Conservation (phyloP, 257 asterid genomes). For the Buddleja alternifolia region DNA sequence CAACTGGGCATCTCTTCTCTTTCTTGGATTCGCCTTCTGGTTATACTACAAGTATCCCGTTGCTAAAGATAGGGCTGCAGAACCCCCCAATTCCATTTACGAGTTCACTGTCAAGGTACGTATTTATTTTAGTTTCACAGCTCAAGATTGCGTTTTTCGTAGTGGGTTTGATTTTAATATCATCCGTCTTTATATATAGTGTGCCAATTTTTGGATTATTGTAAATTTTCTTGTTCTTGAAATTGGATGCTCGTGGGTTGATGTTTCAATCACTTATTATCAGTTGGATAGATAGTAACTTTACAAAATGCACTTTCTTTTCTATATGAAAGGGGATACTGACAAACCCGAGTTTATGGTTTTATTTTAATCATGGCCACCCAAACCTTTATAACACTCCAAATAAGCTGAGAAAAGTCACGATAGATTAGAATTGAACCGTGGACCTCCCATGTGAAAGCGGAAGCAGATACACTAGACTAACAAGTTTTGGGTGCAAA, state of each 20-base stretch:
- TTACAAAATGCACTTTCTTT: not conserved
- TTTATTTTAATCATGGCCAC: no score
- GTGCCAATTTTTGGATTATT: not conserved
- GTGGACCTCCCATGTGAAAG: no score
- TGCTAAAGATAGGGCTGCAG: conserved; percentile 19
- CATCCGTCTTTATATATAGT: not conserved
- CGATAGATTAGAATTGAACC: no score
- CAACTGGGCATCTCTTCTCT: conserved; percentile 51
- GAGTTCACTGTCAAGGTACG: conserved; percentile 72
- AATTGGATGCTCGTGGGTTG: not conserved
- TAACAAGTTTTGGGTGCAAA: no score
- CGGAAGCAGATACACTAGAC: no score
- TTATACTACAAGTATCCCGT: conserved; percentile 31
- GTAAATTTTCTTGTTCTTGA: not conserved
- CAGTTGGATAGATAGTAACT: not conserved
- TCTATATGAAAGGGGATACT: no score
- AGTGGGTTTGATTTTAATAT: conserved; percentile 3
- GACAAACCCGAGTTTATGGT: no score
- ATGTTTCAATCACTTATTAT: conserved; percentile 1
- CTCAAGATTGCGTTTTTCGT: not conserved
- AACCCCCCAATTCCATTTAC: conserved; percentile 45
- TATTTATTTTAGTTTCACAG: not conserved
- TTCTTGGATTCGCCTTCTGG: conserved; percentile 51
- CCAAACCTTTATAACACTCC: no score
- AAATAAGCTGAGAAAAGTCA: no score